Base-by-base conservation (phyloP, 495 filamentous ascomycete species). In the Neurospora cerealis region DNA sequence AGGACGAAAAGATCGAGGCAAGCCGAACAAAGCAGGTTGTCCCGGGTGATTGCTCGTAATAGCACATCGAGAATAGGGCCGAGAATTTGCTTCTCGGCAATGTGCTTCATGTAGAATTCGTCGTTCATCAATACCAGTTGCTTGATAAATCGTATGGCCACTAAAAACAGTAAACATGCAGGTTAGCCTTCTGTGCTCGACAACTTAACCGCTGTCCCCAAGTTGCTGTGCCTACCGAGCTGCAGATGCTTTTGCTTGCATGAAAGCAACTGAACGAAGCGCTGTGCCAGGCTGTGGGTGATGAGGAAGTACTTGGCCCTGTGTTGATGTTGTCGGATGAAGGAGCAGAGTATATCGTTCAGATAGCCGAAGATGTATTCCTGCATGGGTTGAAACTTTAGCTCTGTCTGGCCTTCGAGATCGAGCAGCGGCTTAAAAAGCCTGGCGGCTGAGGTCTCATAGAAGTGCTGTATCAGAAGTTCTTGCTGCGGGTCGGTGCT, bases 21-120 rank as follows among this genome's bases (percentile, higher is more conserved):
- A n/a, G 95, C 95, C 17, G 95, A 97, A 78, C 96, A 96, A 40
- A 99, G 88, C 4, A 98, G 86, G 78, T 98, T 99, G 81, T 99
- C 94, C n/a, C 93, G 90, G 2, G 94, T 94, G 90, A 98, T 95
- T 3, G 96, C 97, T 77, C 93, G 89, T 74, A 91, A 88, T 13
- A 99, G 89, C 38, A 98, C 91, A 75, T 96, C 89, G 36, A 99
- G 87, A 71, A 98, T 95, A 2, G 95, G 91, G 19, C 91, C 94
- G 75, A 98, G 93, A 2, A 95, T 91, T 74, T 89, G 89, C 78
- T 95, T 90, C 77, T 94, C 91, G 6, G 90, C 91, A 82, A 99
- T 89, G 75, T 97, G 91, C 71, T 91, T 91, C 81, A 93, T 91
- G 83, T 97, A 97, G 78, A 95, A 97, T 73, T 97, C 94, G 78